Evolutionary conservation across 352 stramenopile genomes (phyloP).

Genomic region (Pythium sp.): DNA sequence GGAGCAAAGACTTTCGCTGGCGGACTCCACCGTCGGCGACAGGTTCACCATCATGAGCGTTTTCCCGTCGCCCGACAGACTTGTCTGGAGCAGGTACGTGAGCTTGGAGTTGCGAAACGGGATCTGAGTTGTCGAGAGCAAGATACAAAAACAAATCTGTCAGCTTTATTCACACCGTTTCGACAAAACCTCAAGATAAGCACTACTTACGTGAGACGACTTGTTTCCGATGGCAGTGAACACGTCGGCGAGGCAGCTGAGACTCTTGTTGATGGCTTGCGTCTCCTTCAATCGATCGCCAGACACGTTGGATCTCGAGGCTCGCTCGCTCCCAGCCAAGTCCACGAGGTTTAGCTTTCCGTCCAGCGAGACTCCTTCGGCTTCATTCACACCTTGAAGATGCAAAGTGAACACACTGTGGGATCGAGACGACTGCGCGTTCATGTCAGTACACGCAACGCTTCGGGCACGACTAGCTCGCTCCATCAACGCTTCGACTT

Average conservation of each 20-base stretch:
- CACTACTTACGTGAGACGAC: slow-evolving; percentile 84
- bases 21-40: slow-evolving; percentile 93
- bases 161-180: background rate
- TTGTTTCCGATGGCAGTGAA: slow-evolving; percentile 97
- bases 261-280: slow-evolving; percentile 98
- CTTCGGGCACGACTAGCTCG: slow-evolving; percentile 59
- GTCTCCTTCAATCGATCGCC: slow-evolving; percentile 95
- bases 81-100: slow-evolving; percentile 98
- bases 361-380: slow-evolving; percentile 56
- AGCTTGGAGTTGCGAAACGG: slow-evolving; percentile 99
- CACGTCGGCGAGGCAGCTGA: slow-evolving; percentile 98
- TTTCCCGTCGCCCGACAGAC: slow-evolving; percentile 97
- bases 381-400: slow-evolving; percentile 81
- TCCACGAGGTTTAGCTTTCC: slow-evolving; percentile 80
- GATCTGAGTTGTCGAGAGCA: slow-evolving; percentile 39
- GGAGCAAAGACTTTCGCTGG: slow-evolving; percentile 96
- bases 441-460: slow-evolving; percentile 94
- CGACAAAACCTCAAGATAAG: background rate
- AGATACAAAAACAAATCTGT: background rate
- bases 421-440: slow-evolving; percentile 72
- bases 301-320: slow-evolving; percentile 83
- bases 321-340: slow-evolving; percentile 76
- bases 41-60: slow-evolving; percentile 99
- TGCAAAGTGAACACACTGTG: slow-evolving; percentile 84
- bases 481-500: slow-evolving; percentile 82